Conservation (phyloP, 495 filamentous ascomycete species). For the Viridothelium virens region DNA sequence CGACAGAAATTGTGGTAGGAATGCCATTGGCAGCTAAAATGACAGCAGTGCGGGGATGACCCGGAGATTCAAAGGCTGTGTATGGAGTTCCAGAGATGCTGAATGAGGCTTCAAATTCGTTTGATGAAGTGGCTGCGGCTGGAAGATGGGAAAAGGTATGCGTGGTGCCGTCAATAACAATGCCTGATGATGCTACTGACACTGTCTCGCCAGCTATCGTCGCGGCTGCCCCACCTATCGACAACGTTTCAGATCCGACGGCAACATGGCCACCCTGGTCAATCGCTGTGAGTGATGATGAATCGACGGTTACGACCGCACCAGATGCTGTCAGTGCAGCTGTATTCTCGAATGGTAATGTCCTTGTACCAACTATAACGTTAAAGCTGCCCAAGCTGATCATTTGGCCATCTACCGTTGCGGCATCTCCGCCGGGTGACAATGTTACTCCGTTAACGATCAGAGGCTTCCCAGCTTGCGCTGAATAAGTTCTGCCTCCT, state of each 20-base stretch:
- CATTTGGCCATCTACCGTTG: neutral
- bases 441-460: neutral
- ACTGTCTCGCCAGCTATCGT: neutral
- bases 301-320: neutral
- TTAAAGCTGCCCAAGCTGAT: neutral
- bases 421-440: neutral
- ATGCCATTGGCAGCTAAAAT: neutral
- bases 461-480: neutral
- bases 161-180: neutral
- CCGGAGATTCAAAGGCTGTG: neutral
- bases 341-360: neutral
- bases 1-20: neutral
- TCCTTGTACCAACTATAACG: neutral
- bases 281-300: neutral
- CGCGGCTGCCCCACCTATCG: neutral
- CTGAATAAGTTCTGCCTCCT: neutral
- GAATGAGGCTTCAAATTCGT: neutral
- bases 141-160: neutral
- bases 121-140: neutral
- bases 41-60: neutral
- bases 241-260: neutral
- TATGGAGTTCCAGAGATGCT: neutral
- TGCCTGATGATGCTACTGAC: neutral
- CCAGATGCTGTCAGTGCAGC: neutral
- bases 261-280: neutral